Evolutionary conservation across 192 early-diverging fungal species (phyloP), one percentile per base, ranked within the genome.

Genomic region (Lunasporangiospora selenospora): DNA sequence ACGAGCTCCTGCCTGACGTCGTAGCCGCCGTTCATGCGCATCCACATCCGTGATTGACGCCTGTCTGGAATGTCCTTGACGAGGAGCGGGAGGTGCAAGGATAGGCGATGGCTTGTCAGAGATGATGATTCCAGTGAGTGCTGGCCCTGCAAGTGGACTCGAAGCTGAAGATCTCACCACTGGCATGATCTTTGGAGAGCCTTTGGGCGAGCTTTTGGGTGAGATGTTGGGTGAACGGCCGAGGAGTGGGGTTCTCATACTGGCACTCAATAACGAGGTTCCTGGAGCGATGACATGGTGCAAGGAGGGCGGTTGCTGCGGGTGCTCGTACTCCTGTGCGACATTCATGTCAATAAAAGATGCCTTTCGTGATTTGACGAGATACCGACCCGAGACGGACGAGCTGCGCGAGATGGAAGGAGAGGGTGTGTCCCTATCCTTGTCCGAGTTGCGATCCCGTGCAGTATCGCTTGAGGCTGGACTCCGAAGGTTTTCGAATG

Each of bases 1-100:
- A 10, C 60, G 59, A 32, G 44, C 39, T 5, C 60, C 60, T 3
- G 42, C 59, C 34, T 73, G 69, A 9, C 60, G 55, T 8, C 69
- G 53, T 11, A 73, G 49, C 15, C 69, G 54, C n/a, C 69, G 13
- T 36, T 73, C 69, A 23, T 73, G 69, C 13, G 69, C 69, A 32
- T 73, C 69, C 32, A 73, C 69, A 63, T 73, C 69, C 6, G 69
- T 73, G 49, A 73, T 73, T 3, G 69, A 73, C 1, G 69, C 54
- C 36, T 73, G 69, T 30, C 69, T 19, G 4, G 60, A 54, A 44
- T 73, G 69, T 2, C 69, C 58, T 10, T 34, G 38, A 48, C 60
- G 61, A 18, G 53, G 42, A 2, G 60, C 49, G 18, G 59, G 60
- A 1, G 48, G 44, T 5, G 69, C 42, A 12, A 48, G 16, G 2